A percentile compares a stretch with the other conserved stretches of the same genome.
Conservation (phyloP, 495 filamentous ascomycete genomes). For the Achaetomiella virescens region DNA sequence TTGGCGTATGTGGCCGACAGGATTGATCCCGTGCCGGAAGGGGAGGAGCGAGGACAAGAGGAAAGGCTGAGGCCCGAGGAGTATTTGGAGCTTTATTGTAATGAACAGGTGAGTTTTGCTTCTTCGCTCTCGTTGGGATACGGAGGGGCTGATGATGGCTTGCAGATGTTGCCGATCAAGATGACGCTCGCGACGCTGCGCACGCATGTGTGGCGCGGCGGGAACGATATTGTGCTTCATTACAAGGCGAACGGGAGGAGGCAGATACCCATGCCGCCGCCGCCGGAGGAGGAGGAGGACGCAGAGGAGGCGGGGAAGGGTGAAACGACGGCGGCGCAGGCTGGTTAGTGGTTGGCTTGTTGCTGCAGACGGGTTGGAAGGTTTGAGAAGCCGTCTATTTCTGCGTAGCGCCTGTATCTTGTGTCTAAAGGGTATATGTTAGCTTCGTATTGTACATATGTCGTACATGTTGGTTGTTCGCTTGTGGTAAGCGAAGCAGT, state of each 20-base stretch:
- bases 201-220: constrained; percentile 85
- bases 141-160: background rate
- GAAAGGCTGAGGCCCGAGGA: constrained; percentile 74
- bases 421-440: background rate
- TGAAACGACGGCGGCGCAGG: background rate
- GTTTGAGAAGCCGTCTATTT: background rate
- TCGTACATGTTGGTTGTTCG: background rate
- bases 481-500: background rate
- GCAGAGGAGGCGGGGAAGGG: constrained; percentile 1
- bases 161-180: constrained; percentile 48
- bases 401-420: background rate
- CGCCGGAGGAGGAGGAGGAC: constrained; percentile 1
- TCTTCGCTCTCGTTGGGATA: constrained; percentile 6
- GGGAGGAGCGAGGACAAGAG: constrained; percentile 47
- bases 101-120: constrained; percentile 64
- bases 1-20: constrained; percentile 84
- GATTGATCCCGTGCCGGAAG: constrained; percentile 58
- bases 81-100: constrained; percentile 89
- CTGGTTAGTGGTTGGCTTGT: too few species aligned
- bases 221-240: constrained; percentile 79
- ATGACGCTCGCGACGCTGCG: constrained; percentile 91
- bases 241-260: constrained; percentile 88
- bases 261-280: constrained; percentile 36
- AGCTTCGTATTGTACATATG: background rate
- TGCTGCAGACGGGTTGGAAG: background rate